phyloP scores from a whole-genome alignment of 2,329 filamentous ascomycete genomes.

The Sporothrix inflata region DNA sequence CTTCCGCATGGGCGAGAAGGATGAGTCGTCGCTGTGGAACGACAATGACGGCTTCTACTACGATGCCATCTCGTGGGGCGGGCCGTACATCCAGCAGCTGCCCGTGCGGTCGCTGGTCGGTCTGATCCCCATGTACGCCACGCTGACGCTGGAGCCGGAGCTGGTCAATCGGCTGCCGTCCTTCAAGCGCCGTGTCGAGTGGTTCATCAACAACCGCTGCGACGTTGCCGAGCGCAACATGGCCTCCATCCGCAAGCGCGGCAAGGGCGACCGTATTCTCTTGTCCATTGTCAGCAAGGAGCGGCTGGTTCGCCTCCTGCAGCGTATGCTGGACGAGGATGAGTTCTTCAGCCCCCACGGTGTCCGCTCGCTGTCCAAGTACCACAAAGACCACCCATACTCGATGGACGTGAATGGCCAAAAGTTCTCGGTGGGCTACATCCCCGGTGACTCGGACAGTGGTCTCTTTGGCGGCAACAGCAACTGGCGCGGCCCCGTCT shows the following conservation, averaged over 20 bases:
- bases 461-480: conserved; percentile 96
- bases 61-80: conserved; percentile 95
- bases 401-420: conserved; percentile 96
- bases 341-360: conserved; percentile 92
- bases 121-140: conserved; percentile 90
- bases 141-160: conserved; percentile 89
- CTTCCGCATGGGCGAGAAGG: conserved; percentile 70
- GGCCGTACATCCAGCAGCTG: conserved; percentile 89
- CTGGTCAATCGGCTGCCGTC: conserved; percentile 87
- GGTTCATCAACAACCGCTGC: conserved; percentile 87
- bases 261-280: conserved; percentile 85
- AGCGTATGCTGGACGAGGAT: conserved; percentile 89
- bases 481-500: conserved; percentile 96
- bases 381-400: conserved; percentile 85
- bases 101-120: conserved; percentile 91
- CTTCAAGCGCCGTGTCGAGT: conserved; percentile 91
- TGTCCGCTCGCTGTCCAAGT: conserved; percentile 89
- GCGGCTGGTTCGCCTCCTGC: conserved; percentile 83
- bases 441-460: conserved; percentile 95
- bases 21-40: conserved; percentile 89
- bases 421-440: conserved; percentile 82
- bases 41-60: conserved; percentile 98
- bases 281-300: conserved; percentile 92
- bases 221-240: conserved; percentile 93
- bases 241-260: conserved; percentile 86